Base-by-base conservation (phyloP, 163 green algal genomes). In the Prototheca cutis region DNA sequence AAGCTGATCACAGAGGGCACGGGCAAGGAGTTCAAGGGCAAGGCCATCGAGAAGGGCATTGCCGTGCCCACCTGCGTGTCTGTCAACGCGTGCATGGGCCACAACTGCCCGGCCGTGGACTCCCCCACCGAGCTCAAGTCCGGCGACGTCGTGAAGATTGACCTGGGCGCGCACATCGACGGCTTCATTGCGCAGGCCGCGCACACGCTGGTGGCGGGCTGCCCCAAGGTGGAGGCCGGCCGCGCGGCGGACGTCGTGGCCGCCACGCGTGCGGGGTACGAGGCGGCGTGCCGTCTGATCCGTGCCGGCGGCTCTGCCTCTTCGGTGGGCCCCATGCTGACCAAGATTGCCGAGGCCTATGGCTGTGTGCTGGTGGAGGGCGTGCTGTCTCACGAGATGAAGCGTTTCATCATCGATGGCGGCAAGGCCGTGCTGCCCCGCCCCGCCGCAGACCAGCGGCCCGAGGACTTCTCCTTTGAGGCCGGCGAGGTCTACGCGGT, bases 401-500 rank as follows among this genome's bases (percentile, higher is more conserved):
- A 94, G 76, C 90, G 90, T 58, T 97, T 95, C 66, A 74, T 96
- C 19, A 95, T 98, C 48, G 90, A 98, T 64, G 91, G 78, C 51
- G 91, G 90, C 77, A 96, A 93, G 72, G 90, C 87, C 29, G 79
- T 98, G 53, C 76, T 98, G 15, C 95, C 93, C 78, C 83, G 80
- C 63, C 73, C 83, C 21, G 74, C 64, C 23, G 74, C 87, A 1
- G 92, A 98, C 40, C 45, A 76, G 18, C 55, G 84, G 67, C 84
- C 92, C 27, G 91, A 97, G 53, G 88, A 97, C 29, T 65, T 51
- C 2, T 83, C 94, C 73, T 96, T 98, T 76, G 87, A 95, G 75
- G 86, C 91, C 59, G 93, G 96, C 61, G 93, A 98, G 76, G 92
- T 96, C 49, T 99, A 96, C 33, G 89, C 87, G 15, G 79, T 99